These are phyloP conservation scores for Amoebophrya sp. DNA, from an alignment of 169 alveolate species.

Conservation along the genomic window DNA sequence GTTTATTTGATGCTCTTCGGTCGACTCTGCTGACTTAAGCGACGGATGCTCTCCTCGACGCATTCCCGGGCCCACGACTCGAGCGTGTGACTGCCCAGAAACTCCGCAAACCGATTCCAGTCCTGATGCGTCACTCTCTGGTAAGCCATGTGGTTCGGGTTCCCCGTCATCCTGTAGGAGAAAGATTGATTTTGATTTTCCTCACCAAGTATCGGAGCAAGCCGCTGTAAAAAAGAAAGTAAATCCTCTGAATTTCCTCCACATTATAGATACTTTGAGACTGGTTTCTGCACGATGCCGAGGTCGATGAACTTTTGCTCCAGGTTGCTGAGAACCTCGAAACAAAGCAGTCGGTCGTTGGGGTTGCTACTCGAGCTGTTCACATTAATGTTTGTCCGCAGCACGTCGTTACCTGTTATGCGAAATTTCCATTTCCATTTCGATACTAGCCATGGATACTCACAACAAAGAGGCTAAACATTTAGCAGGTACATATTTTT, in stretches of 20 bases:
- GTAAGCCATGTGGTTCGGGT: not conserved
- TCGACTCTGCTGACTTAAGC: too few relatives aligned
- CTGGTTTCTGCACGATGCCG: not conserved
- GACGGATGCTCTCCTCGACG: not conserved
- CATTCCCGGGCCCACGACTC: not conserved
- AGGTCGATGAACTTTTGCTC: not conserved
- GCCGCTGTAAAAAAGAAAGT: not conserved
- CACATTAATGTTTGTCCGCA: not conserved
- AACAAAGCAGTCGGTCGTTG: not conserved
- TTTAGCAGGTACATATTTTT: not conserved
- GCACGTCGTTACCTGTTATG: not conserved
- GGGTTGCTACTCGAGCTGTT: not conserved
- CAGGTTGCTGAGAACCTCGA: not conserved
- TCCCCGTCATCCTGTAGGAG: not conserved
- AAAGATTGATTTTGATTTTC: not conserved
- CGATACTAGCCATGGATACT: too few relatives aligned
- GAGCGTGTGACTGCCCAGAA: not conserved
- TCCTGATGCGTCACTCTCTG: not conserved
- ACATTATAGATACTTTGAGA: not conserved
- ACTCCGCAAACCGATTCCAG: not conserved
- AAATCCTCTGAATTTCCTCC: not conserved
- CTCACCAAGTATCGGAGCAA: not conserved
- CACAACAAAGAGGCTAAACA: too few relatives aligned
- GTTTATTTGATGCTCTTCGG: too few relatives aligned
- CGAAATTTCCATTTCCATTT: too few relatives aligned